These are phyloP conservation scores for Pseudozyma sp. DNA, from an alignment of 1,284 basidiomycete species.

Conservation along the genomic window DNA sequence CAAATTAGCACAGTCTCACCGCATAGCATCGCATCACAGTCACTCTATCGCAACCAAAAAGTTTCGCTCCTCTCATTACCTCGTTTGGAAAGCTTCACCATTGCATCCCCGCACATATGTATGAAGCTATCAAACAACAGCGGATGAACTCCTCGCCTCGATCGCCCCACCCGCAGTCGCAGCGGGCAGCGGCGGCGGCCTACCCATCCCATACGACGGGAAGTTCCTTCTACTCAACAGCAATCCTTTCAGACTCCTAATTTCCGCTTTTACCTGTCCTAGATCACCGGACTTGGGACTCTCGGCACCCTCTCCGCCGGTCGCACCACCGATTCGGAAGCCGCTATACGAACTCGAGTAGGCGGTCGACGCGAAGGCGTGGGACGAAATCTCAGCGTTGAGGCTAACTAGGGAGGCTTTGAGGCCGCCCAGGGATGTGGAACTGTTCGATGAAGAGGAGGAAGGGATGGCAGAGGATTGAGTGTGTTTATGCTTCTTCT, in stretches of 20 bases:
- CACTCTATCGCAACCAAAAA: neutral
- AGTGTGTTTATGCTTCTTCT: constrained; percentile 52
- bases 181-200: constrained; percentile 36
- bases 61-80: neutral
- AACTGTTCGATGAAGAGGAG: constrained; percentile 7
- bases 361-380: constrained; percentile 25
- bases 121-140: constrained; percentile 21
- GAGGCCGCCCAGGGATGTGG: constrained; percentile 16
- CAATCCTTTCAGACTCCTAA: constrained; percentile 64
- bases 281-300: constrained; percentile 43
- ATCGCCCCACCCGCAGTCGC: constrained; percentile 4
- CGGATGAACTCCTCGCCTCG: constrained; percentile 19
- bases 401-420: constrained; percentile 36
- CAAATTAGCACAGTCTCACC: no score
- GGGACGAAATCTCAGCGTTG: constrained; percentile 46
- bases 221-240: constrained; percentile 61
- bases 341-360: neutral
- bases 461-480: constrained; percentile 25
- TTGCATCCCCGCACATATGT: no score
- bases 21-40: neutral
- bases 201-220: constrained; percentile 38
- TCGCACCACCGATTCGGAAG: constrained; percentile 19
- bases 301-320: constrained; percentile 15
- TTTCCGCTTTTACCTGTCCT: constrained; percentile 66
- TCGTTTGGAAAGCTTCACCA: neutral